Evolutionary conservation across 1,139 yeast species (phyloP).

Genomic region (Saccharomyces hybrid): DNA sequence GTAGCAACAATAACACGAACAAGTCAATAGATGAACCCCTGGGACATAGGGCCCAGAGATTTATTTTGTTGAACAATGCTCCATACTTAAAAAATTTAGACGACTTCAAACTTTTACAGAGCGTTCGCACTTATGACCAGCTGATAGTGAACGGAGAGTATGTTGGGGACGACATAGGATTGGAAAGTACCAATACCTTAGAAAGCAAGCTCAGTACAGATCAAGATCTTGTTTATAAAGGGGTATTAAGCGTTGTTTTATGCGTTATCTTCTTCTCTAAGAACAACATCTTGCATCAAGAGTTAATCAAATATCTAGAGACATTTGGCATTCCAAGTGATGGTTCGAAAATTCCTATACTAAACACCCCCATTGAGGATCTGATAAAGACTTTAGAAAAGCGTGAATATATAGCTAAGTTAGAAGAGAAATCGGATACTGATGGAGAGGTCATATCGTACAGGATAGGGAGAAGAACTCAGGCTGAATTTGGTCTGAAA

Average conservation of each 20-base stretch:
- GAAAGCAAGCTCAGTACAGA: conserved; percentile 11
- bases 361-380: conserved; percentile 19
- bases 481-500: conserved; percentile 21
- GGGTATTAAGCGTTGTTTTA: conserved; percentile 19
- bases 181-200: conserved; percentile 9
- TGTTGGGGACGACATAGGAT: conserved; percentile 14
- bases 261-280: conserved; percentile 24
- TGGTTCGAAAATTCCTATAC: conserved; percentile 23
- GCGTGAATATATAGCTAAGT: conserved; percentile 19
- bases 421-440: conserved; percentile 20
- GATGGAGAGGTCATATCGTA: conserved; percentile 19
- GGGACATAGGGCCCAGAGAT: conserved; percentile 15
- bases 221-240: conserved; percentile 20
- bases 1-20: neutral
- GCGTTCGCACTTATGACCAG: conserved; percentile 10
- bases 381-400: conserved; percentile 18
- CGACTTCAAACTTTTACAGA: conserved; percentile 15
- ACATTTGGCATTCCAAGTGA: conserved; percentile 27
- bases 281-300: conserved; percentile 25
- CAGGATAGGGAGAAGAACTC: conserved; percentile 26
- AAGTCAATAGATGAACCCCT: conserved; percentile 2
- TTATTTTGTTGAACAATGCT: conserved; percentile 19
- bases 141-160: conserved; percentile 16
- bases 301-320: conserved; percentile 15
- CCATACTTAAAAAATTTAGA: conserved; percentile 11